Percentiles rank a stretch among this genome's conserved stretches.
phyloP scores from a whole-genome alignment of 345 rosid species.

The Gossypium anomalum region DNA sequence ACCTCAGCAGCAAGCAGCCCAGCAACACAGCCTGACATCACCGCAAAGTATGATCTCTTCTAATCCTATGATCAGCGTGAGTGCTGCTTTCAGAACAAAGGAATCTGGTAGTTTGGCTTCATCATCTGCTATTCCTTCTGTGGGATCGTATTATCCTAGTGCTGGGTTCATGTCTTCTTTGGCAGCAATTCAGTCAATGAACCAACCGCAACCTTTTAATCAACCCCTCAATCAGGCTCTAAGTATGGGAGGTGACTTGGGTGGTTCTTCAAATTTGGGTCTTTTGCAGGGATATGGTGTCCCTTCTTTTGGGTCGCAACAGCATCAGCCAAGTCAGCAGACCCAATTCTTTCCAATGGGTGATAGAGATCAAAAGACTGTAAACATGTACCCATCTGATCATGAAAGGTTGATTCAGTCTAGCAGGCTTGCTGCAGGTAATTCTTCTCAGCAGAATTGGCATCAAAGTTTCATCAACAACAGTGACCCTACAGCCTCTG shows the following conservation, averaged over 20 bases:
- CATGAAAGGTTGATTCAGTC: constrained; percentile 24
- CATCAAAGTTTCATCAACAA: constrained; percentile 25
- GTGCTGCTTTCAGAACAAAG: constrained; percentile 13
- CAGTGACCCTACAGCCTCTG: constrained; percentile 23
- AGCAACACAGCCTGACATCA: constrained; percentile 7
- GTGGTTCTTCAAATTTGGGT: constrained; percentile 32
- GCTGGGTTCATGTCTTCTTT: constrained; percentile 39
- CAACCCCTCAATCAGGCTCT: constrained; percentile 18
- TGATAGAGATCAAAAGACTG: constrained; percentile 14
- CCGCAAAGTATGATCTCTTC: constrained; percentile 20
- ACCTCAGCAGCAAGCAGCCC: neutral
- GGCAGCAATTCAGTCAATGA: constrained; percentile 26
- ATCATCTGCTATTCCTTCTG: constrained; percentile 19
- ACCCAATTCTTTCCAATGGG: constrained; percentile 23
- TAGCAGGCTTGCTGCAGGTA: constrained; percentile 4
- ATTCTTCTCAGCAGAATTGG: constrained; percentile 30
- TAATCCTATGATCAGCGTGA: constrained; percentile 13
- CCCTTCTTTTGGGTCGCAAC: constrained; percentile 26
- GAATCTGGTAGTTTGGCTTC: constrained; percentile 20
- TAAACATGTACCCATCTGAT: constrained; percentile 20
- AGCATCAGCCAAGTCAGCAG: constrained; percentile 25
- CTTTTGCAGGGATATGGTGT: constrained; percentile 30
- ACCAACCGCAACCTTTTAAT: constrained; percentile 21
- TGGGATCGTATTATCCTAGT: constrained; percentile 29
- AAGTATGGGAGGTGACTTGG: constrained; percentile 18